Conservation (phyloP, 2,329 filamentous ascomycete species). For the Periglandula ipomoeae region DNA sequence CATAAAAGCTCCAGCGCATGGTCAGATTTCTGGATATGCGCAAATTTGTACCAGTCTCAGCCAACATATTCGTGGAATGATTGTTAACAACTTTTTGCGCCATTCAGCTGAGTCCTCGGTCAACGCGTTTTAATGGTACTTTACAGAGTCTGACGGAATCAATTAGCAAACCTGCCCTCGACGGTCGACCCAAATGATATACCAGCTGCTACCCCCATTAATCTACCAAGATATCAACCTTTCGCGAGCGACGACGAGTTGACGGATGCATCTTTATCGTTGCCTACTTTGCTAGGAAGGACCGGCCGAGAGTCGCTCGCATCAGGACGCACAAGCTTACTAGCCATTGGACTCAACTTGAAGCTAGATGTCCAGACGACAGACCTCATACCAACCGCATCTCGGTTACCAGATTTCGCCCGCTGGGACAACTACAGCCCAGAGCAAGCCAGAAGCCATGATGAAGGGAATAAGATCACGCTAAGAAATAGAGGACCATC, state of each 20-base stretch:
- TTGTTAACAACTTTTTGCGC: neutral
- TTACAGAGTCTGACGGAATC: constrained; percentile 8
- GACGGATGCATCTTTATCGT: constrained; percentile 32
- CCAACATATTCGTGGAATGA: too few relatives aligned
- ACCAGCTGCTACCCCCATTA: constrained; percentile 46
- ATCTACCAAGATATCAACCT: constrained; percentile 38
- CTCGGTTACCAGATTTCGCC: constrained; percentile 43
- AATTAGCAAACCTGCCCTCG: constrained; percentile 19
- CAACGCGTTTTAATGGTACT: neutral
- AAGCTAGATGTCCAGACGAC: constrained; percentile 37
- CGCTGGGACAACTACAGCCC: constrained; percentile 39
- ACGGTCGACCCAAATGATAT: constrained; percentile 39
- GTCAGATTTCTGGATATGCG: too few relatives aligned
- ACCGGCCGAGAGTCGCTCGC: constrained; percentile 38
- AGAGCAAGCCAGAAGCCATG: constrained; percentile 40
- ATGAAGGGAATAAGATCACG: constrained; percentile 36
- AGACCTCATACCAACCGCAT: constrained; percentile 44
- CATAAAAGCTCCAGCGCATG: too few relatives aligned
- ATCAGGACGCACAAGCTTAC: constrained; percentile 37
- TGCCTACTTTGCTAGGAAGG: constrained; percentile 35
- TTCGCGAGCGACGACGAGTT: constrained; percentile 23
- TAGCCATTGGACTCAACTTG: constrained; percentile 49
- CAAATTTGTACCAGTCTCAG: too few relatives aligned
- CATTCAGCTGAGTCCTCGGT: neutral
- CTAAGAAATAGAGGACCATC: constrained; percentile 45